These are phyloP conservation scores for Aspergillus novoparasiticus DNA, from an alignment of 2,329 filamentous ascomycete genomes.

Conservation along the genomic window DNA sequence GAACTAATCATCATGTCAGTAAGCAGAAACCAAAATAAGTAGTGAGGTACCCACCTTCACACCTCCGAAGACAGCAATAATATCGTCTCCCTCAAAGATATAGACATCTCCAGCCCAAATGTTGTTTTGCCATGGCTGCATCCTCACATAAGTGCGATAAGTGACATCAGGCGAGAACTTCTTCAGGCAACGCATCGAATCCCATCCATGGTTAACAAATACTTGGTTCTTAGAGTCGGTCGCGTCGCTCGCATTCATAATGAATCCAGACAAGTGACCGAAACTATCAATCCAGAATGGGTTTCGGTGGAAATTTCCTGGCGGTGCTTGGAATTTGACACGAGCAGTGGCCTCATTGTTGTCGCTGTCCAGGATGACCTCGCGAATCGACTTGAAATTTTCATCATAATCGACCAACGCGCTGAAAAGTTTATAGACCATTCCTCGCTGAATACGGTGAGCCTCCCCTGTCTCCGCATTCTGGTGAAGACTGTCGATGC, in stretches of 20 bases:
- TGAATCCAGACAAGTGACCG: conserved; percentile 61
- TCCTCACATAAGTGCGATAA: conserved; percentile 64
- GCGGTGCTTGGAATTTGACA: conserved; percentile 57
- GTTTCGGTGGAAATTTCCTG: conserved; percentile 60
- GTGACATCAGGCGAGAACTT: conserved; percentile 54
- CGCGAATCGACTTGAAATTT: conserved; percentile 60
- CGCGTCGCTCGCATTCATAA: conserved; percentile 61
- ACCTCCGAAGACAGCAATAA: conserved; percentile 54
- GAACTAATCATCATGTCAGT: conserved; percentile 32
- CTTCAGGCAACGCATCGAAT: conserved; percentile 59
- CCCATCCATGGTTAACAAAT: conserved; percentile 66
- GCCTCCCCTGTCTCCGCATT: conserved; percentile 67
- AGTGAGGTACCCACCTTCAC: conserved; percentile 43
- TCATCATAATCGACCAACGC: conserved; percentile 59
- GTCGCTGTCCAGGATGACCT: conserved; percentile 60
- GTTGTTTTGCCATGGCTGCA: conserved; percentile 56
- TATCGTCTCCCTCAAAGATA: conserved; percentile 61
- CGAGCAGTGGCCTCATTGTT: conserved; percentile 58
- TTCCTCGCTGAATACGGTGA: conserved; percentile 71
- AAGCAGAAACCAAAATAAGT: neutral
- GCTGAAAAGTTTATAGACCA: conserved; percentile 75
- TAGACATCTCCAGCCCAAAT: conserved; percentile 63
- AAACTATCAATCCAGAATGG: conserved; percentile 63
- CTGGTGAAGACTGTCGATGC: conserved; percentile 60
- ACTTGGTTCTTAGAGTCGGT: conserved; percentile 62